Base-by-base conservation (phyloP, 78 protist species). In the Speleostelium caveatum region DNA sequence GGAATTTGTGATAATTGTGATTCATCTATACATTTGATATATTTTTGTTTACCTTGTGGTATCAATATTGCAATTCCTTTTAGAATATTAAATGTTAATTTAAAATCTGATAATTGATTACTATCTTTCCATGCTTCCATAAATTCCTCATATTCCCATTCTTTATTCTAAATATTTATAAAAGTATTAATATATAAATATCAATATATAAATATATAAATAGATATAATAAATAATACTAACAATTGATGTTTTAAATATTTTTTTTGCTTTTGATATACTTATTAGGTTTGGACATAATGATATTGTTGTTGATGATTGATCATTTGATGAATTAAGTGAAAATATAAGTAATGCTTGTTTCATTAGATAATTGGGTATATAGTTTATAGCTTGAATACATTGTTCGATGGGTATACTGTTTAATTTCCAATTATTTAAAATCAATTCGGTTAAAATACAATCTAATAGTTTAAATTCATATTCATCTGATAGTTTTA, bases 91-190 rank as follows among this genome's bases (percentile, higher is more conserved):
- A 83, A 69, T 36, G n/a, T 56, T 56, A 75, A 75, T 83, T 17
- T 59, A 24, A 83, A 36, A 32, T 39, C 79, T 41, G 59, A 3
- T 45, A 10, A 10, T 10, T 14, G 6, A 14, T 6, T 45, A 10
- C n/a, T 14, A 33, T 83, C 91, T 26, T 58, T 83, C 91, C 91
- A 83, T 33, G 14, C 38, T 22, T 83, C 91, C 91, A 83, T 71
- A 69, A 83, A 83, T 16, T 67, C 56, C 21, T 53, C 61, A 58
- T 36, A 66, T 55, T 35, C 38, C 76, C 67, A 28, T 67, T 80
- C 56, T 28, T 45, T 53, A 22, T 56, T n/a, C n/a, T n/a, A n/a
- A n/a, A n/a, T n/a, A n/a, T n/a, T n/a, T n/a, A n/a, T n/a, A n/a
- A n/a, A n/a, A n/a, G n/a, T n/a, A n/a, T n/a, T n/a, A n/a, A n/a